Evolutionary conservation across 2,329 filamentous ascomycete genomes (phyloP), one percentile per base, ranked within the genome.

Genomic region (Cytospora schulzeri): DNA sequence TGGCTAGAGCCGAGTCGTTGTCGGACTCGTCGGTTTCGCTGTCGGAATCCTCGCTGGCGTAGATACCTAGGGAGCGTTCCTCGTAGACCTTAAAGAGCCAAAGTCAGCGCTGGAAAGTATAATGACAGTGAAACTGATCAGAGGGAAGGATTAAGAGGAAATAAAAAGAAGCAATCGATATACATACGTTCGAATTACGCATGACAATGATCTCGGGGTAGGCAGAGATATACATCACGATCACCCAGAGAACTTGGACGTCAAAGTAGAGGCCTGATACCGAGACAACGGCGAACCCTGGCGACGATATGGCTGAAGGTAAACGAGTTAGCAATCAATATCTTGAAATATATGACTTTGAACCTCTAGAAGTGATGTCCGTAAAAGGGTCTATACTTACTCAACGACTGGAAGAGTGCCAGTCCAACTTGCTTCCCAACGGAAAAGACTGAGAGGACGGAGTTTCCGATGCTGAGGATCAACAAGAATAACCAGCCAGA

Each of bases 401-500:
- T 62, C 19, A 66, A 54, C 0, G 79, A 79, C 70, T 83, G 80
- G 68, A 86, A 86, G 1, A 86, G 71, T 0, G 83, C 83, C 63
- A 84, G 81, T 4, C 86, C 74, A 24, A 84, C 75, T 6, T 82
- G 78, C 41, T 79, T 80, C 3, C 76, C 76, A 0, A 75, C 69
- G 0, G 82, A 79, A 12, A 84, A 76, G n/a, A 4, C 70, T 70
- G 19, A 78, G 1, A 84, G 74, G 12, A 78, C 77, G 35, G 78
- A 73, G 67, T 85, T 83, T 8, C 80, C 80, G 56, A 85, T 79
- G 45, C 85, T 82, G 2, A 86, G 73, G 7, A 85, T 71, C 56
- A 84, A 78, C 63, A 86, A 85, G 8, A 79, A 77, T 0, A 80
- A 72, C 83, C 83, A 85, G 62, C 85, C 81, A 26, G 81, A 77